A percentile compares a stretch with the other conserved stretches of the same genome.
Evolutionary conservation across 352 stramenopile genomes (phyloP).

Genomic region (Elongisporangium senticosum): DNA sequence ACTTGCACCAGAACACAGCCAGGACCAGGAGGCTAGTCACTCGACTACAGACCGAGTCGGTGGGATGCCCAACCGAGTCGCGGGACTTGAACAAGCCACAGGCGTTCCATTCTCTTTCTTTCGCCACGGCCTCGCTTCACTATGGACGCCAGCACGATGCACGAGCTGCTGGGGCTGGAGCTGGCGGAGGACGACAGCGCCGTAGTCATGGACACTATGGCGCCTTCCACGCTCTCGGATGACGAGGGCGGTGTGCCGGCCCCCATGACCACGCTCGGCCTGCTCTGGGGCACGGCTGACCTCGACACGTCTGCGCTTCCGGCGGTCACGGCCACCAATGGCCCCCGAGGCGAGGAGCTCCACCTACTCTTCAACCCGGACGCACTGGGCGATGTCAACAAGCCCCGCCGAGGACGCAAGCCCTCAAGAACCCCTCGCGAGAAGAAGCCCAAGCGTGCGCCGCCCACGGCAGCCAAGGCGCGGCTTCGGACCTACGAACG

Average conservation of each 20-base stretch:
- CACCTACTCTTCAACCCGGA: constrained; percentile 3
- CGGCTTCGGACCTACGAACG: constrained; percentile 46
- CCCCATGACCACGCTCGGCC: constrained; percentile 16
- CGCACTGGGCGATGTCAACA: constrained; percentile 22
- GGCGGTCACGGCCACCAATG: constrained; percentile 9
- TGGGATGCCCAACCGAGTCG: neutral
- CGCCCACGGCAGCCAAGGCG: constrained; percentile 35
- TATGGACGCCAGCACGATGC: neutral
- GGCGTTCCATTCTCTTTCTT: neutral
- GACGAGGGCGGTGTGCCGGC: constrained; percentile 13
- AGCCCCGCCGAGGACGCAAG: constrained; percentile 31
- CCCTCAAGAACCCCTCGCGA: constrained; percentile 25
- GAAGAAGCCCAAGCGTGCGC: constrained; percentile 29
- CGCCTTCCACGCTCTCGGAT: constrained; percentile 16
- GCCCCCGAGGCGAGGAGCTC: constrained; percentile 1
- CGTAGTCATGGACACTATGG: constrained; percentile 21
- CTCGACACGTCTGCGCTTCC: constrained; percentile 18
- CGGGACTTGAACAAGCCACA: neutral
- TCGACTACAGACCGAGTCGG: neutral
- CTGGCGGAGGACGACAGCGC: constrained; percentile 19
- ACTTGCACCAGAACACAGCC: neutral
- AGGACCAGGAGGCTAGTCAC: neutral
- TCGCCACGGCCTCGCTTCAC: neutral
- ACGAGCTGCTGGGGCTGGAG: neutral
- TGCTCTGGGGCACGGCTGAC: constrained; percentile 22